A percentile compares a stretch with the other conserved stretches of the same genome.
These are phyloP conservation scores for Schizopora paradoxa DNA, from an alignment of 1,284 basidiomycete species.

Conservation along the genomic window DNA sequence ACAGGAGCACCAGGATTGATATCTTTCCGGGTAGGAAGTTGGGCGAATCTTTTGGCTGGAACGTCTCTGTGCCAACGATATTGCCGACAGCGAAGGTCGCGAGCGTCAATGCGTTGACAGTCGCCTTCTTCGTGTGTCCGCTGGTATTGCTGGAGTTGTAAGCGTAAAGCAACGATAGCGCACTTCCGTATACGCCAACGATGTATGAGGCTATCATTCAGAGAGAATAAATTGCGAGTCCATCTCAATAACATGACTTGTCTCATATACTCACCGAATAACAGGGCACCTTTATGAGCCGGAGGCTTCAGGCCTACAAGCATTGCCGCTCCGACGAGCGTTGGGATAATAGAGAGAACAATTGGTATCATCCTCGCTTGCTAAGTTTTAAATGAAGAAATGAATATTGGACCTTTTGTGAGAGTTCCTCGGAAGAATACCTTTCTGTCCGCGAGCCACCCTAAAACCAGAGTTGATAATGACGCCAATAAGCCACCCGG, in stretches of 20 bases:
- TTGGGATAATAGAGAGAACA: conserved; percentile 52
- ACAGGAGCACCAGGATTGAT: conserved; percentile 54
- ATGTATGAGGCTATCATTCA: conserved; percentile 42
- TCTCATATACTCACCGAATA: conserved; percentile 42
- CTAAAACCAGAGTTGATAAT: conserved; percentile 44
- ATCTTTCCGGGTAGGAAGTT: conserved; percentile 58
- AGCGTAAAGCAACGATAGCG: conserved; percentile 55
- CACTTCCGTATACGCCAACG: conserved; percentile 51
- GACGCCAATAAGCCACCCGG: conserved; percentile 49
- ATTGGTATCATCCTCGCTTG: conserved; percentile 60
- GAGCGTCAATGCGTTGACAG: conserved; percentile 56
- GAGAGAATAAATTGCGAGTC: background rate
- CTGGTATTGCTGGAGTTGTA: conserved; percentile 63
- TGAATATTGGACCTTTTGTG: conserved; percentile 2
- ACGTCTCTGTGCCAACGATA: conserved; percentile 56
- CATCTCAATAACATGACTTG: background rate
- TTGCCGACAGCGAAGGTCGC: conserved; percentile 53
- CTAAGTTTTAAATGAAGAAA: conserved; percentile 27
- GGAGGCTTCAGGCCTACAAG: conserved; percentile 50
- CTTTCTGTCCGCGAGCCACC: conserved; percentile 62
- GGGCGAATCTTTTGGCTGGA: conserved; percentile 56
- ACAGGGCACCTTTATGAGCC: conserved; percentile 43
- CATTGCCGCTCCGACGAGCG: conserved; percentile 54
- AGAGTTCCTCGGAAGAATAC: conserved; percentile 24
- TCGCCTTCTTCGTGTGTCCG: conserved; percentile 64